phyloP scores from a whole-genome alignment of 2,329 filamentous ascomycete genomes.

The Venturia carpophila region DNA sequence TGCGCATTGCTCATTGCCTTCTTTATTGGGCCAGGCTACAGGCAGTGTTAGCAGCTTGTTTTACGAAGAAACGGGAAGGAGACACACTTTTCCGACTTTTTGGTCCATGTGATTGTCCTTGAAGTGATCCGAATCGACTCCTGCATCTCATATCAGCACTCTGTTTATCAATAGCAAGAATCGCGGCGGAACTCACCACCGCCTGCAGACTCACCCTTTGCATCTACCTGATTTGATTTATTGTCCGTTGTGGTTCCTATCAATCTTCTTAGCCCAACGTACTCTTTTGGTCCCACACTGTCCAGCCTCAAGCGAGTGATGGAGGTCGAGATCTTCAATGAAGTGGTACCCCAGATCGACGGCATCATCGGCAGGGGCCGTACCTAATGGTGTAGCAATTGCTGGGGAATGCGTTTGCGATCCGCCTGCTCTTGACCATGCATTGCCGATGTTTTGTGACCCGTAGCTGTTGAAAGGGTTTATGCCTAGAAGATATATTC shows the following conservation, averaged over 20 bases:
- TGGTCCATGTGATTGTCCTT: conserved; percentile 28
- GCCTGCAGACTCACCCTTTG: conserved; percentile 3
- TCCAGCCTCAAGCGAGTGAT: background rate
- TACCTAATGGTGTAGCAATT: conserved; percentile 29
- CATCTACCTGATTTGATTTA: conserved; percentile 6
- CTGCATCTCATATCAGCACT: conserved; percentile 16
- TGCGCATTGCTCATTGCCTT: conserved; percentile 8
- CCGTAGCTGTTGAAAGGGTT: conserved; percentile 30
- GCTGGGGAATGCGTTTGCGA: conserved; percentile 29
- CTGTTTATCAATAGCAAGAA: background rate
- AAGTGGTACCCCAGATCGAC: background rate
- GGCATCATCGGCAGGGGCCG: conserved; percentile 5
- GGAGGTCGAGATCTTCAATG: background rate
- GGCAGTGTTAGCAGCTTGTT: background rate
- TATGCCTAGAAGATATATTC: conserved; percentile 18
- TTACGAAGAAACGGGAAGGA: background rate
- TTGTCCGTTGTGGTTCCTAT: conserved; percentile 8
- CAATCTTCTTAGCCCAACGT: background rate
- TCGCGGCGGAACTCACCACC: conserved; percentile 1
- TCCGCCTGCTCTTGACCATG: conserved; percentile 30
- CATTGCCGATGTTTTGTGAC: conserved; percentile 29
- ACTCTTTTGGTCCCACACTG: no score
- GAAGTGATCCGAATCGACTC: conserved; percentile 28
- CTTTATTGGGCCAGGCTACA: conserved; percentile 5
- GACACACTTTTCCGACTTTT: conserved; percentile 21